Base-by-base conservation (phyloP, 176 grass and related monocot genomes). In the Juncus effusus region DNA sequence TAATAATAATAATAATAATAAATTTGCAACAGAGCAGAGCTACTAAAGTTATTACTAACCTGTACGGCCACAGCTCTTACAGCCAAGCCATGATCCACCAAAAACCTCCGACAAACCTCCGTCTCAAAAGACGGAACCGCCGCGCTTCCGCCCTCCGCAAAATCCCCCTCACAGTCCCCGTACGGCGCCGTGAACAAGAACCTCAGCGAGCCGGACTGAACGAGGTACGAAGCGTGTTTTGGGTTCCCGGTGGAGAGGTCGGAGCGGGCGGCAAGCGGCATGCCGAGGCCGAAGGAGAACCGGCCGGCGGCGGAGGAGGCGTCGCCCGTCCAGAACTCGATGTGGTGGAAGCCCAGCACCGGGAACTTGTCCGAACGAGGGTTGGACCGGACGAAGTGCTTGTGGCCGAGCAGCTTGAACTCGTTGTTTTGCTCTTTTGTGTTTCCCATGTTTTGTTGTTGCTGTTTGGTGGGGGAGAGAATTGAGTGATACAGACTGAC, bases 151-250 rank as follows among this genome's bases (percentile, higher is more conserved):
- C 61, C 80, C 16, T 40, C 69, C 3, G 91, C 66, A 44, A 52
- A 77, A 12, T 77, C 56, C 63, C 44, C 73, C 13, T 16, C 40
- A 62, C 28, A 19, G 62, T 37, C 38, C 1, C 79, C 73, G 69
- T 91, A 91, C 58, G 92, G 91, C 0, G 92, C 87, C 4, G 92
- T 87, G 74, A 96, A 90, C 61, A 96, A 76, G 76, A 96, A 96
- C 15, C 78, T 77, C 62, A 96, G 80, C 3, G 79, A 54, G 54
- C 69, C 76, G 12, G 92, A 96, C 65, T 88, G 92, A 63, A 96
- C 81, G 2, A 96, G 74, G 57, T 79, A 86, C 16, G 92, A 96
- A 7, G 92, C 87, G 76, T 90, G 87, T 41, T 81, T 64, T 13
- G 84, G 61, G 74, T 96, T 96, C 0, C 92, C 92, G 13, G 87